These are phyloP conservation scores for Drechslerella coelobrocha DNA, from an alignment of 2,329 filamentous ascomycete genomes.

Conservation along the genomic window DNA sequence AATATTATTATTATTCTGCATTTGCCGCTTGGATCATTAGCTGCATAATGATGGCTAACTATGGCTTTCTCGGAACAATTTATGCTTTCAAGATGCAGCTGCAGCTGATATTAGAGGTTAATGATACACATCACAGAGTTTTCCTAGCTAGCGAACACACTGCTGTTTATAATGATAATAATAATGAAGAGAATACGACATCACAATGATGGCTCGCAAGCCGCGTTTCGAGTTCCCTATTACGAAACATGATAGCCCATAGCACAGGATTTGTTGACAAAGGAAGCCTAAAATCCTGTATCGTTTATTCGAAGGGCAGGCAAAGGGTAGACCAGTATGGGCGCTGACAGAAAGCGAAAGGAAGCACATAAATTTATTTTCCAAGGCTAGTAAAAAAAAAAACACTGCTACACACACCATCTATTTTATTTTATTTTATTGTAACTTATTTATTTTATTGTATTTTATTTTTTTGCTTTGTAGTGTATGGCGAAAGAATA, in stretches of 20 bases:
- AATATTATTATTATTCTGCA: slow-evolving; percentile 3
- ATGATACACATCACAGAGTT: slow-evolving; percentile 3
- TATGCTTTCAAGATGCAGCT: slow-evolving; percentile 31
- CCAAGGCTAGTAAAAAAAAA: not conserved
- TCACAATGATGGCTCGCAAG: not conserved
- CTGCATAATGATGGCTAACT: slow-evolving; percentile 8
- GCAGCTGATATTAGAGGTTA: slow-evolving; percentile 14
- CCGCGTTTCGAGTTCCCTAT: not conserved
- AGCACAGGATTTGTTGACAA: no score
- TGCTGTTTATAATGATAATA: not conserved
- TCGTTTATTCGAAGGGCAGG: not conserved
- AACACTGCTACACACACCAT: not conserved
- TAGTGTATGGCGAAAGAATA: slow-evolving; percentile 22
- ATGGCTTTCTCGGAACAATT: slow-evolving; percentile 23
- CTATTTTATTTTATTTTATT: not conserved
- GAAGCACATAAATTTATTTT: no score
- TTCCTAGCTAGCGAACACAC: not conserved
- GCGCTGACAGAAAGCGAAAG: not conserved
- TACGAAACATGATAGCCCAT: not conserved
- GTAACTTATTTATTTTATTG: not conserved
- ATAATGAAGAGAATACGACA: not conserved
- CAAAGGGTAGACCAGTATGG: not conserved
- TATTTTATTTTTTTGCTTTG: not conserved
- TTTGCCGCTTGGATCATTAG: slow-evolving; percentile 29
- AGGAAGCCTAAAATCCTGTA: not conserved